Evolutionary conservation across 768 basidiomycete genomes (phyloP), one percentile per base, ranked within the genome.

Genomic region (Mycena galericulata): DNA sequence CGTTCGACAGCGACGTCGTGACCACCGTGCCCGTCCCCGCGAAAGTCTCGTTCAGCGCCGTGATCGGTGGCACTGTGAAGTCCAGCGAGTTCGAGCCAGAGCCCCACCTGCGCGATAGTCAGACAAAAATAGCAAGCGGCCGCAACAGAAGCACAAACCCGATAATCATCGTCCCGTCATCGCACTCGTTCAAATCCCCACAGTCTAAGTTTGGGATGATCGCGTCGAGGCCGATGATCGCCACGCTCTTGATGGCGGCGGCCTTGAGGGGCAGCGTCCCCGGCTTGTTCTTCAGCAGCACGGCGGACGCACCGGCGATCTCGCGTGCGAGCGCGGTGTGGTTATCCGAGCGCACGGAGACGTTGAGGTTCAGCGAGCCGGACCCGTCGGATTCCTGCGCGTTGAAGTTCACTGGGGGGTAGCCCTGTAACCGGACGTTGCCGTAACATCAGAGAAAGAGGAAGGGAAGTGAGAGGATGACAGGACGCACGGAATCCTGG

Each of bases 261-360:
- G 80, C 78, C n/a, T 83, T 73, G 2, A 84, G 71, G 6, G 86
- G 87, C 17, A 87, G 77, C 20, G 77, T 72, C 8, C 79, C 81
- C 68, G 85, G 76, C 40, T 82, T 79, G 75, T 93, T 93, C 79
- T 93, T 93, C 15, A 93, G 82, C 36, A 94, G 76, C 22, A 93
- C 90, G 1, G 89, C 88, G 0, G 90, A 90, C 0, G 87, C 88
- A 0, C 87, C 84, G 6, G 87, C 92, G 32, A 94, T 89, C 68
- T 92, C 87, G 27, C 84, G 83, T 20, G 85, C 87, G 20, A 92
- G 78, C 4, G 85, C 81, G 1, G 84, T 86, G 70, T 87, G 86
- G 0, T 73, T 80, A 15, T 73, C 79, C 2, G 79, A 82, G 30
- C 85, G 80, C 5, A 86, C 85, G 22, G 81, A 80, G 5, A 86